Percentiles rank a stretch among this genome's conserved stretches.
These are phyloP conservation scores for Rosa rugosa DNA, from an alignment of 306 rosid genomes.

Conservation along the genomic window DNA sequence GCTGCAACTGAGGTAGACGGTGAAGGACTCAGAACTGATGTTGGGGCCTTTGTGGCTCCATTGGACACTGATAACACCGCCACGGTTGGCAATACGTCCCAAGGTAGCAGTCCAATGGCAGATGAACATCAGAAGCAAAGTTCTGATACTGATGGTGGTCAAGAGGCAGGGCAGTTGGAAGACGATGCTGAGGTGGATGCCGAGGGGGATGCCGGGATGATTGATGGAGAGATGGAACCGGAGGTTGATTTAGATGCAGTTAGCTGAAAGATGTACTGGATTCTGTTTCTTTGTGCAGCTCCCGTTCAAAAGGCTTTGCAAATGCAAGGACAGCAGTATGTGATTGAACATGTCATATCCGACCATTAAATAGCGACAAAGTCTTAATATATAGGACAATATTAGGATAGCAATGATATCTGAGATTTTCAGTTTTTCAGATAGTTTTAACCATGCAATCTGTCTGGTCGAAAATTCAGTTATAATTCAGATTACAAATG, in stretches of 20 bases:
- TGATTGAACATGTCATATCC: neutral
- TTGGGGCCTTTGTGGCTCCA: constrained; percentile 42
- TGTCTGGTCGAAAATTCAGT: neutral
- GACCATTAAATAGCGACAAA: neutral
- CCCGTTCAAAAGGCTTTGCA: neutral
- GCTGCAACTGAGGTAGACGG: constrained; percentile 69
- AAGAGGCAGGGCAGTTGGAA: constrained; percentile 84
- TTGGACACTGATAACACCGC: constrained; percentile 57
- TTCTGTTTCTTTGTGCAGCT: neutral
- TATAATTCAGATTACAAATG: no score
- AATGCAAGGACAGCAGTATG: neutral
- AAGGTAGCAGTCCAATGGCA: constrained; percentile 55
- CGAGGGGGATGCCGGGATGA: constrained; percentile 77
- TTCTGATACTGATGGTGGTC: constrained; percentile 75
- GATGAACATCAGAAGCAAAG: constrained; percentile 81
- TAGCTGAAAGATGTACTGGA: constrained; percentile 38
- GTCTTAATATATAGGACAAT: neutral
- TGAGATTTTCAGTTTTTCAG: neutral
- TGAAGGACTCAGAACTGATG: constrained; percentile 62
- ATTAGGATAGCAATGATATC: neutral
- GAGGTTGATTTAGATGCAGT: constrained; percentile 71
- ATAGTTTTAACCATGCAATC: neutral
- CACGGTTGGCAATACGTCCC: constrained; percentile 46
- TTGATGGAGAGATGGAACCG: constrained; percentile 78
- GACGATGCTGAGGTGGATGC: constrained; percentile 77